Base-by-base conservation (phyloP, 176 grass and related monocot species). In the Rhynchospora tenuis region DNA sequence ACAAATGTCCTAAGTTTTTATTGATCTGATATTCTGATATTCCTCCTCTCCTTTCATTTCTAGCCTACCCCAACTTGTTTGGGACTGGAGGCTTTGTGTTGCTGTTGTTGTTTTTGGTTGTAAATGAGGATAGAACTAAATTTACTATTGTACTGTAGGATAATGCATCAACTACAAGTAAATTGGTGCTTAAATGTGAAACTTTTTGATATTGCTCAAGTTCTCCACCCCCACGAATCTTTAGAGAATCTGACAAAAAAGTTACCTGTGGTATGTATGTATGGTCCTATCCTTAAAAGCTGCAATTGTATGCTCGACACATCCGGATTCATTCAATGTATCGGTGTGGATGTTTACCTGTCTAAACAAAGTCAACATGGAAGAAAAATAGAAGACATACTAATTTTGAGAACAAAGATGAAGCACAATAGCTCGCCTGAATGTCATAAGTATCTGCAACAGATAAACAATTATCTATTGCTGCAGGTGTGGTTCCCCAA, bases 281-380 rank as follows among this genome's bases (percentile, higher is more conserved):
- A 98, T 98, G 17, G 95, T 88, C 76, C 95, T 94, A 83, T 91
- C 87, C 85, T 90, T 98, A 86, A 98, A 94, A 61, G 95, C 95
- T 87, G 88, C 92, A 83, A 98, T 90, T 59, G 95, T 89, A 88
- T 98, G 95, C 81, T 98, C 95, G 70, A 98, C 95, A 19, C 95
- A 98, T 68, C 95, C 95, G 64, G 95, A 90, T 88, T 98, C 95
- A 59, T 98, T 98, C 89, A 98, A 85, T 57, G 92, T 98, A 79
- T 98, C 95, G 29, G 95, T 98, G 85, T 98, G 95, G 42, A 98
- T 98, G 88, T 98, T 98, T 28, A 94, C 95, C 95, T 98, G 90
- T 76, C 78, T 17, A 81, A 81, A 64, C 8, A 80, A 78, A 78
- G 22, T 78, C n/a, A 3, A 47, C 63, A 54, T 63, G 38, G 59